Evolutionary conservation across 441 rosid species (phyloP), one percentile per base, ranked within the genome.

Genomic region (Codiaeum variegatum): DNA sequence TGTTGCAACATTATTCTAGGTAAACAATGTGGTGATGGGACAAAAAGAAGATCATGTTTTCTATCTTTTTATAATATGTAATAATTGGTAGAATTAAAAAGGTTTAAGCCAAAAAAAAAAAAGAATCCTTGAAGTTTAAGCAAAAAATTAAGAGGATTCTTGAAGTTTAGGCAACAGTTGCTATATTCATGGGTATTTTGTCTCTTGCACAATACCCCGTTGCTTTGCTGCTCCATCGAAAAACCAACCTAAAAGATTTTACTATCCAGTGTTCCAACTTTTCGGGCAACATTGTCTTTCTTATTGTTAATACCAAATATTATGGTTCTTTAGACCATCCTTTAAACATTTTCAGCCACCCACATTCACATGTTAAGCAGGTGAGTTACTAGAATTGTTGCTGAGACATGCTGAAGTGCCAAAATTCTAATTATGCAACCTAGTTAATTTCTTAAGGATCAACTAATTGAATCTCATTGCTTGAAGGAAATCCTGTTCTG

Each of bases 311-410:
- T 55, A 29, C 26, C 9, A 24, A 23, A 62, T 34, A 51, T 24
- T 38, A 18, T 63, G 55, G 36, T 15, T 19, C 8, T 16, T 62
- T 49, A 26, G 47, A 26, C 49, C 29, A 52, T 34, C 4, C 26
- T 13, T 62, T 51, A 42, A 24, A 54, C 66, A 19, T 36, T 26
- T 29, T 75, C 56, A 16, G n/a, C n/a, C n/a, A 16, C 24, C 16
- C 69, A 32, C 63, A 24, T 24, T 12, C 10, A 72, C 70, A 62
- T 74, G 61, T 40, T 31, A n/a, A n/a, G n/a, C n/a, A 36, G 71
- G 44, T 18, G 21, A 62, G 18, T 67, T n/a, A 40, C 40, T 67
- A 24, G 6, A 49, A 24, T 70, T 51, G 62, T 18, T 62, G 59
- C 58, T 23, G 60, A 44, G 36, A 58, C 70, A 34, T 64, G 47